Percentiles rank a stretch among this genome's conserved stretches.
phyloP scores from a whole-genome alignment of 108 stramenopile species.

The Parmales sp. region DNA sequence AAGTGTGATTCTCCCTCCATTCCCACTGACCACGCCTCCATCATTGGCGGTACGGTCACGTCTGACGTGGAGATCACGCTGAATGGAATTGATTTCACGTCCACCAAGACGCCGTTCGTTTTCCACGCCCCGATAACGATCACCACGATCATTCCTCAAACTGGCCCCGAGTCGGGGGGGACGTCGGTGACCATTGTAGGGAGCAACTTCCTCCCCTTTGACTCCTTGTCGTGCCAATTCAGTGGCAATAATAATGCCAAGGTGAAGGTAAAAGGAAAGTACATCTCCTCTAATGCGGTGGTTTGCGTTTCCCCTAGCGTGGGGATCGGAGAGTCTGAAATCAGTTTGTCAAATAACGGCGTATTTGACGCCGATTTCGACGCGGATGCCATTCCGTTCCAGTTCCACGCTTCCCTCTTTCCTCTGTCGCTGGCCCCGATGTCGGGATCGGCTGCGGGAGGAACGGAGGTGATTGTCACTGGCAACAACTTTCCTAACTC shows the following conservation, averaged over 20 bases:
- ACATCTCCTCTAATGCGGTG: background rate
- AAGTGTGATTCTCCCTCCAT: no score
- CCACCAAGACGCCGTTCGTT: background rate
- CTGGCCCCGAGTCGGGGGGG: conserved; percentile 1
- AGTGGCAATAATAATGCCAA: background rate
- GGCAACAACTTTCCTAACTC: background rate
- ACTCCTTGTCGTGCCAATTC: background rate
- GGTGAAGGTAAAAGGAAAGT: no score
- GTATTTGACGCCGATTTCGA: background rate
- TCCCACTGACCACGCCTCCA: background rate
- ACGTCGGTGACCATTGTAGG: background rate
- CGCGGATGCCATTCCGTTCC: background rate
- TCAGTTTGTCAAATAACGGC: background rate
- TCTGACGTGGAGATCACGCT: background rate
- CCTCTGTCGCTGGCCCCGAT: background rate
- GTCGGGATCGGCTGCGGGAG: background rate
- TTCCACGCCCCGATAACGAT: background rate
- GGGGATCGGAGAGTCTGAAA: background rate
- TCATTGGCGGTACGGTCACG: background rate
- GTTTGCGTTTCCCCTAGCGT: background rate
- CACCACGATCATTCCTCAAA: background rate
- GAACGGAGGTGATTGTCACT: background rate
- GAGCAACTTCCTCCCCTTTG: background rate
- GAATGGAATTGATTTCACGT: background rate
- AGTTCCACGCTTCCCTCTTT: background rate